These are phyloP conservation scores for Elsinoe necatrix DNA, from an alignment of 2,329 filamentous ascomycete genomes.

Conservation along the genomic window DNA sequence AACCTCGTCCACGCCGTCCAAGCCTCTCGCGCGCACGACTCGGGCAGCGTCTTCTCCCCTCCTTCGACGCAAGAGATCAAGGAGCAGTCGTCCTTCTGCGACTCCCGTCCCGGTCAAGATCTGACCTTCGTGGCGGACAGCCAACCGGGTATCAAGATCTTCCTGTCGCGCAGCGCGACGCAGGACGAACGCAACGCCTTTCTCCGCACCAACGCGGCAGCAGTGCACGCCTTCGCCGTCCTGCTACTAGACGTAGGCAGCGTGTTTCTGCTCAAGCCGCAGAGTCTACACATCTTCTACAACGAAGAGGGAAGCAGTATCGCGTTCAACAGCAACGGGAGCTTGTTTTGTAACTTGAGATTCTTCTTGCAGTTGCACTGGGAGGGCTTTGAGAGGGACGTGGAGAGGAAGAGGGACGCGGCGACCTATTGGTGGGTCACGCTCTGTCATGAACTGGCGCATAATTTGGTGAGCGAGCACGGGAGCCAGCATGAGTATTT, in stretches of 20 bases:
- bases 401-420: constrained; percentile 55
- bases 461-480: constrained; percentile 78
- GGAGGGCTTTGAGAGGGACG: constrained; percentile 30
- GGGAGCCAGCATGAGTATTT: constrained; percentile 75
- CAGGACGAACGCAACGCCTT: constrained; percentile 46
- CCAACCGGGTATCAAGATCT: constrained; percentile 64
- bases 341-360: constrained; percentile 86
- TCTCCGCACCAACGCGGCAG: constrained; percentile 49
- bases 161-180: constrained; percentile 51
- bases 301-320: constrained; percentile 73
- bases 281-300: constrained; percentile 77
- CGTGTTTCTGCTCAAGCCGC: constrained; percentile 62
- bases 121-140: constrained; percentile 62
- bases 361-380: constrained; percentile 78
- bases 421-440: constrained; percentile 89
- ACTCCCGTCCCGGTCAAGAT: constrained; percentile 64
- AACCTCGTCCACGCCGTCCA: constrained; percentile 72
- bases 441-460: constrained; percentile 89
- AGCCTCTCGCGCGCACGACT: constrained; percentile 68
- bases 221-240: constrained; percentile 60
- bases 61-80: constrained; percentile 65
- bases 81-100: constrained; percentile 76
- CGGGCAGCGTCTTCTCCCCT: constrained; percentile 61
- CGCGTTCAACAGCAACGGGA: constrained; percentile 81
- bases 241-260: constrained; percentile 61